Percentiles rank a stretch among this genome's conserved stretches.
Evolutionary conservation across 2,329 filamentous ascomycete species (phyloP).

Genomic region (Knufia fluminis): DNA sequence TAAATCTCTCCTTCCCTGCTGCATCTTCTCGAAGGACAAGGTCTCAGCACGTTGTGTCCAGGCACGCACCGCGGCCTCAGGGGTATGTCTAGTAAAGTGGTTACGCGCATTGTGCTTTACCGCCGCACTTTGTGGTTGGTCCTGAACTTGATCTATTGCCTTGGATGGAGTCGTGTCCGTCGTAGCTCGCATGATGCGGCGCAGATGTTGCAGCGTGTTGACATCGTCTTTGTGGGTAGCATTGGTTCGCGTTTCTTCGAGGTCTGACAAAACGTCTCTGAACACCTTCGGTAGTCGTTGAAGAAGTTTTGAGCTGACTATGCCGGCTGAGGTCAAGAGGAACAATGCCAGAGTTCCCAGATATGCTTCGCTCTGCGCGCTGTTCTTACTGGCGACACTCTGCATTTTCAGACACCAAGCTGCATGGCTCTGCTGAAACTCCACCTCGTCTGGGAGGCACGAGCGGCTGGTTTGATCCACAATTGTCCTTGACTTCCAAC

Average conservation of each 20-base stretch:
- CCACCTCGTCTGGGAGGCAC: conserved; percentile 34
- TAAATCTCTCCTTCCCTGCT: conserved; percentile 65
- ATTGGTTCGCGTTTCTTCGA: conserved; percentile 61
- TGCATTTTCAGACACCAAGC: conserved; percentile 62
- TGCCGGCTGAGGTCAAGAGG: conserved; percentile 63
- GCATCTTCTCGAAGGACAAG: conserved; percentile 62
- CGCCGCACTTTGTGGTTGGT: neutral
- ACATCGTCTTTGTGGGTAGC: conserved; percentile 64
- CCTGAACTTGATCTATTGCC: conserved; percentile 19
- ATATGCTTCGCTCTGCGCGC: conserved; percentile 77
- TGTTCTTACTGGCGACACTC: conserved; percentile 61
- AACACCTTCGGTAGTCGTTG: conserved; percentile 68
- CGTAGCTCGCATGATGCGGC: conserved; percentile 46
- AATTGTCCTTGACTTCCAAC: conserved; percentile 65
- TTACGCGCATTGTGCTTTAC: neutral
- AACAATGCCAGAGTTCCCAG: conserved; percentile 76
- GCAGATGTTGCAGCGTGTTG: conserved; percentile 56
- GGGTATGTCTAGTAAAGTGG: neutral
- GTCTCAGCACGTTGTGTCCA: conserved; percentile 16
- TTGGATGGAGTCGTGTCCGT: conserved; percentile 33
- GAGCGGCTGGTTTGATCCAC: conserved; percentile 37
- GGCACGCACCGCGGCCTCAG: conserved; percentile 12
- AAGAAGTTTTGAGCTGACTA: conserved; percentile 78
- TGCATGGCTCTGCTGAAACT: conserved; percentile 36
- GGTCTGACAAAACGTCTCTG: conserved; percentile 78